Percentiles rank a stretch among this genome's conserved stretches.
Evolutionary conservation across 768 basidiomycete species (phyloP).

Genomic region (Ramaria rubella): DNA sequence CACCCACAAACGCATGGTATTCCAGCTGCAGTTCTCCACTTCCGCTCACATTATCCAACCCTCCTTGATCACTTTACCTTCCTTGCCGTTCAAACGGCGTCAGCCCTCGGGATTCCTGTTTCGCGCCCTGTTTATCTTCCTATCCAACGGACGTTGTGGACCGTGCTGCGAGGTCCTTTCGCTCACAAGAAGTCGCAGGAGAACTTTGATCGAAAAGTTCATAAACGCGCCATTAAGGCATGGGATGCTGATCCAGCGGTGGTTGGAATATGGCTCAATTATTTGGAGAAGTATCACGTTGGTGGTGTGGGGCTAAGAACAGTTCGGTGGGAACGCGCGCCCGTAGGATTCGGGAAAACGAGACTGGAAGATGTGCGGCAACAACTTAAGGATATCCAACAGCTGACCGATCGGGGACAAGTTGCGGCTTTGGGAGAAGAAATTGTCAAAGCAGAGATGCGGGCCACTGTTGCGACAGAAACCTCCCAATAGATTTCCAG

Average conservation of each 20-base stretch:
- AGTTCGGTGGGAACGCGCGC: conserved; percentile 65
- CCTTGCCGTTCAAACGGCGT: conserved; percentile 78
- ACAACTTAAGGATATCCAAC: conserved; percentile 25
- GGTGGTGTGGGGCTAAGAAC: conserved; percentile 85
- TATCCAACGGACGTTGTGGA: conserved; percentile 73
- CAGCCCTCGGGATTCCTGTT: conserved; percentile 76
- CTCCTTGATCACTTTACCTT: conserved; percentile 75
- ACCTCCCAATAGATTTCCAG: background rate
- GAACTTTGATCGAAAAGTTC: conserved; percentile 83
- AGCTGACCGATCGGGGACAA: conserved; percentile 24
- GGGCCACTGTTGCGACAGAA: background rate
- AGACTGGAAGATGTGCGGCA: conserved; percentile 26
- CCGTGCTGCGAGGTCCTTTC: conserved; percentile 81
- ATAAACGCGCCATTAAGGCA: conserved; percentile 83
- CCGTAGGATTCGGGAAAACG: conserved; percentile 36
- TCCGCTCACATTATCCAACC: conserved; percentile 65
- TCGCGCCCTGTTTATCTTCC: conserved; percentile 63
- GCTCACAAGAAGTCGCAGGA: conserved; percentile 92
- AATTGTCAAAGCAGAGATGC: conserved; percentile 13
- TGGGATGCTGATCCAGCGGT: conserved; percentile 81
- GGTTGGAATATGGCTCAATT: conserved; percentile 73
- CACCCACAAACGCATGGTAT: conserved; percentile 41
- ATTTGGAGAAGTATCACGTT: conserved; percentile 66
- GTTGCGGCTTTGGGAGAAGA: conserved; percentile 31
- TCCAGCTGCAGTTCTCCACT: conserved; percentile 76